Evolutionary conservation across 768 basidiomycete genomes (phyloP), one percentile per base, ranked within the genome.

Genomic region (Grammothele lineata): DNA sequence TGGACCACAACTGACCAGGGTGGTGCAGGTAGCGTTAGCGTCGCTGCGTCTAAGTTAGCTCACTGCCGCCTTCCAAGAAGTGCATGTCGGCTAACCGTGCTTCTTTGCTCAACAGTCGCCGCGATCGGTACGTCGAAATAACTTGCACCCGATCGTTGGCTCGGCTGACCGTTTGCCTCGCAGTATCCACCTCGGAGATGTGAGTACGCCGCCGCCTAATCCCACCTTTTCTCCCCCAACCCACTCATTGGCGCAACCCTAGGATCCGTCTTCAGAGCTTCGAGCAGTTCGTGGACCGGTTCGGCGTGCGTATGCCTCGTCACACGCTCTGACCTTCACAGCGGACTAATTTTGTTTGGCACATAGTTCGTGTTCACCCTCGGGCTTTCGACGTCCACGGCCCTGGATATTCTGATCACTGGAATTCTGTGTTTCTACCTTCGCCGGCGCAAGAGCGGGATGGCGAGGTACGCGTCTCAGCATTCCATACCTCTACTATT

Each of bases 401-500:
- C 53, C 17, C 47, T 59, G 14, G 63, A 65, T 43, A 45, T 63
- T 14, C 45, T 60, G 35, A 62, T 62, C 40, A 55, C 63, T 12
- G 15, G 35, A 7, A 47, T 33, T 4, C 49, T 65, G 33, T 57
- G 56, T 34, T 61, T 46, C 36, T 61, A 49, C 49, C 54, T 63
- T n/a, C 51, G 54, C 37, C 51, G 56, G 22, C 53, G 50, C 8
- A 30, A 30, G 27, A 30, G 27, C 27, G 27, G 27, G 8, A 7
- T 30, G 8, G 27, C 14, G 27, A 7, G 27, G 27, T 30, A 14
- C 27, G 27, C 14, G 27, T 30, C 27, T 14, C 8, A 7, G 27
- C 27, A n/a, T n/a, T n/a, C n/a, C n/a, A n/a, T n/a, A n/a, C n/a
- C n/a, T 63, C 62, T 36, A 65, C 62, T 4, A 37, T 59, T 12